Evolutionary conservation across 2,329 filamentous ascomycete species (phyloP).

Genomic region (Fusarium nanum): DNA sequence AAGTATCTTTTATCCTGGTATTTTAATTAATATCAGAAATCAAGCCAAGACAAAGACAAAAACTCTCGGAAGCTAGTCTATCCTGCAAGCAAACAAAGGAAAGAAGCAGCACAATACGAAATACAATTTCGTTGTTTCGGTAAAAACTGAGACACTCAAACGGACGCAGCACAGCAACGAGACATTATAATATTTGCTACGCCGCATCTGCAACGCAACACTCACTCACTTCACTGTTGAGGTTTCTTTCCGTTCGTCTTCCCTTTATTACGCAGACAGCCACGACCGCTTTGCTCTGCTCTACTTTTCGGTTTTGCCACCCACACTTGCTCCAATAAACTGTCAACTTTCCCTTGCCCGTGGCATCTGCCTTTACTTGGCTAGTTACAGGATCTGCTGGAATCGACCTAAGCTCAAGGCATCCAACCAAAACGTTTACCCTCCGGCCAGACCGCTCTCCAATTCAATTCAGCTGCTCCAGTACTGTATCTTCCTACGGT

Average conservation of each 20-base stretch:
- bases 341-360: constrained; percentile 1
- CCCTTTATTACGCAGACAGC: constrained; percentile 4
- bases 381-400: neutral
- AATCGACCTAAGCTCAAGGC: constrained; percentile 11
- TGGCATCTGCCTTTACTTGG: constrained; percentile 24
- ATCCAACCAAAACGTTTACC: constrained; percentile 26
- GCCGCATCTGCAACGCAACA: constrained; percentile 38
- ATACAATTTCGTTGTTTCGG: constrained; percentile 25
- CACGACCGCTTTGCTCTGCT: constrained; percentile 31
- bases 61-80: constrained; percentile 4
- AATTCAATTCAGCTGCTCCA: neutral
- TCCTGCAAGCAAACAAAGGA: constrained; percentile 26
- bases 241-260: neutral
- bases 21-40: constrained; percentile 26
- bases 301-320: constrained; percentile 33
- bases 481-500: constrained; percentile 4
- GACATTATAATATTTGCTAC: constrained; percentile 32
- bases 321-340: neutral
- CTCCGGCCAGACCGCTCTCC: constrained; percentile 30
- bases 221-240: constrained; percentile 9
- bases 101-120: constrained; percentile 10
- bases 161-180: constrained; percentile 29
- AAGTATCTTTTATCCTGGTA: constrained; percentile 13
- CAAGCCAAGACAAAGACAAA: constrained; percentile 17
- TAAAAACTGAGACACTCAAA: constrained; percentile 39